Evolutionary conservation across 192 early-diverging fungal genomes (phyloP), one percentile per base, ranked within the genome.

Genomic region (Mortierella antarctica): DNA sequence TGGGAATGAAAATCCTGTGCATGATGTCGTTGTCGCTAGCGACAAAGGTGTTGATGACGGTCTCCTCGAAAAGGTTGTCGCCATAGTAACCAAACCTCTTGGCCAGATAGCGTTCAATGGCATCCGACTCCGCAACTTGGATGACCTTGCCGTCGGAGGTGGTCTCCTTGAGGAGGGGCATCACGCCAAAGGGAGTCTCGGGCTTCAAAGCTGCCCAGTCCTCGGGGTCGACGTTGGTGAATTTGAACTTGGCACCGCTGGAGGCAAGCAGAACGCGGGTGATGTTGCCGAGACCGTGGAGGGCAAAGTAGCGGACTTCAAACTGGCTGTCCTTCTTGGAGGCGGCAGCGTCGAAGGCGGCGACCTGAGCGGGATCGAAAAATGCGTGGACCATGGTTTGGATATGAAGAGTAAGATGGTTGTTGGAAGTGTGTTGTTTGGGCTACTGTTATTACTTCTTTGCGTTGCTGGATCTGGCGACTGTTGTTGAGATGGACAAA

Each of bases 81-180:
- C 73, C 81, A 57, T 62, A 63, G 12, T 85, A 58, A 15, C 57
- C 72, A 58, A 84, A 82, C 66, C 83, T 87, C 55, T 51, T 48
- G 18, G 83, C 69, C 1, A 90, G 77, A 50, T 87, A 88, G 11
- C 86, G 75, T 46, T 85, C 85, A 49, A 89, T 89, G 0, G 85
- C 82, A 4, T 62, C 53, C 0, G 84, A 64, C 15, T 90, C 86
- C 42, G 83, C 69, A 0, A 90, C 62, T 4, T 74, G 42, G 59
- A 86, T 73, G 20, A 68, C 59, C 47, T 46, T 65, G 50, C 78
- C 67, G 14, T 83, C 66, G 6, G 62, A 51, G 18, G 62, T 63
- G 31, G 57, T 83, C 56, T 88, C 86, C 9, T 82, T 71, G n/a
- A 89, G 73, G 4, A 86, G 81, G 12, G 87, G 88, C 7, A 89